Evolutionary conservation across 1,139 yeast species (phyloP), one percentile per base, ranked within the genome.

Genomic region (Diutina pseudorugosa): DNA sequence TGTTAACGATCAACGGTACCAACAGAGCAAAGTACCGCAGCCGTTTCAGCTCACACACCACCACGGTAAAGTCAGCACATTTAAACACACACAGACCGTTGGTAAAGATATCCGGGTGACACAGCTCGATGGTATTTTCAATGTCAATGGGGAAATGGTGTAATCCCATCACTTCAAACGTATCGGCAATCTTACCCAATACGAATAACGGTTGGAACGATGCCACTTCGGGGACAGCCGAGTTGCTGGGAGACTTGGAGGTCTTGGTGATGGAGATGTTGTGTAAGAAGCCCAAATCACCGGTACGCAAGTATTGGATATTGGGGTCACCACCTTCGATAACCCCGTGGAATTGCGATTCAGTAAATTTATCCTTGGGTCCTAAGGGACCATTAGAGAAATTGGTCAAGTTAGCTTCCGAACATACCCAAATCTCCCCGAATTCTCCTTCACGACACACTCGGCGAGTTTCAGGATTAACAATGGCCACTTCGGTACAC

Each of bases 401-500:
- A 3, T 80, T 79, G 8, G 73, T 65, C 41, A 83, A 83, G 59
- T 84, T 89, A 1, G 93, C 95, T 59, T 90, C 96, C 1, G 96
- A 85, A 56, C 86, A 80, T 2, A 93, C 94, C 98, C 98, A 93
- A 50, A 93, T 90, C 68, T 93, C 98, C 43, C 99, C 99, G 65
- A 82, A 84, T 65, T 94, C 98, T n/a, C 98, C 98, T 54, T 83
- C 85, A 56, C 79, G 80, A 65, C 98, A 93, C 18, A 90, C 70
- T 52, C 72, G 70, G 51, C 79, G 68, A 0, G 97, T 93, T 64
- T 91, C 97, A 0, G 98, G 98, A 59, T 94, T 94, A 4, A 93
- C 98, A 56, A 93, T 87, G 1, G 96, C 94, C 47, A 94, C 81
- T 63, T 90, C 95, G 0, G 98, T 88, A 62, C 95, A 88, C 16